Evolutionary conservation across 1,284 basidiomycete genomes (phyloP).

Genomic region (Xanthoconium separans): DNA sequence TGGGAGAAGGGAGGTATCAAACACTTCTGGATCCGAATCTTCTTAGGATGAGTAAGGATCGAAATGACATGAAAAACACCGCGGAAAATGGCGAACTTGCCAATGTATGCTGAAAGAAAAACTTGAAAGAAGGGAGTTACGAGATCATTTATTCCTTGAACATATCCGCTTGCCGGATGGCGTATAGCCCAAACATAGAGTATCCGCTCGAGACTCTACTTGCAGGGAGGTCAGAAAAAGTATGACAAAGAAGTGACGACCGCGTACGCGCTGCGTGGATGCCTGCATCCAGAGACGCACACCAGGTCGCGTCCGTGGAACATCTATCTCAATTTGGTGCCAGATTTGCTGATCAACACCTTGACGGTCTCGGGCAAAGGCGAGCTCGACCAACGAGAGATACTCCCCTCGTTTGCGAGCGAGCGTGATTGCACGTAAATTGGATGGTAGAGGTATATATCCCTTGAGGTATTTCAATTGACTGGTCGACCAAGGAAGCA

Average conservation of each 20-base stretch:
- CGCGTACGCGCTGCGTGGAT: conserved; percentile 78
- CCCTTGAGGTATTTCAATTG: conserved; percentile 53
- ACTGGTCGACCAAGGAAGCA: neutral
- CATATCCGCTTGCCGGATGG: conserved; percentile 95
- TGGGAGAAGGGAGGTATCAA: conserved; percentile 79
- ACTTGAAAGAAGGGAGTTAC: conserved; percentile 95
- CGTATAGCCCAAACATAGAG: conserved; percentile 97
- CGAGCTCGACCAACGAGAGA: conserved; percentile 81
- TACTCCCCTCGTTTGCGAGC: conserved; percentile 93
- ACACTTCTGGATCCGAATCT: conserved; percentile 87
- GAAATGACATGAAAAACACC: neutral
- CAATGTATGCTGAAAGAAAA: conserved; percentile 88
- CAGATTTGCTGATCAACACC: conserved; percentile 92
- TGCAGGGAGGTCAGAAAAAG: conserved; percentile 21
- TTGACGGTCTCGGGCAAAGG: conserved; percentile 85
- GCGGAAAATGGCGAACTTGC: conserved; percentile 42
- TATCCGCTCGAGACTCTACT: conserved; percentile 85
- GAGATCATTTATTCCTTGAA: conserved; percentile 97
- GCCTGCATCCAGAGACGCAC: conserved; percentile 86
- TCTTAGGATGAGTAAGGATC: conserved; percentile 9
- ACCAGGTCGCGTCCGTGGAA: conserved; percentile 92
- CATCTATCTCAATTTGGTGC: conserved; percentile 98
- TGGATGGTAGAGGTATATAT: conserved; percentile 85
- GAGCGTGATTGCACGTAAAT: conserved; percentile 76
- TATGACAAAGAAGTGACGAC: neutral